These are phyloP conservation scores for Aspergillus diversus DNA, from an alignment of 495 filamentous ascomycete species.

Conservation along the genomic window DNA sequence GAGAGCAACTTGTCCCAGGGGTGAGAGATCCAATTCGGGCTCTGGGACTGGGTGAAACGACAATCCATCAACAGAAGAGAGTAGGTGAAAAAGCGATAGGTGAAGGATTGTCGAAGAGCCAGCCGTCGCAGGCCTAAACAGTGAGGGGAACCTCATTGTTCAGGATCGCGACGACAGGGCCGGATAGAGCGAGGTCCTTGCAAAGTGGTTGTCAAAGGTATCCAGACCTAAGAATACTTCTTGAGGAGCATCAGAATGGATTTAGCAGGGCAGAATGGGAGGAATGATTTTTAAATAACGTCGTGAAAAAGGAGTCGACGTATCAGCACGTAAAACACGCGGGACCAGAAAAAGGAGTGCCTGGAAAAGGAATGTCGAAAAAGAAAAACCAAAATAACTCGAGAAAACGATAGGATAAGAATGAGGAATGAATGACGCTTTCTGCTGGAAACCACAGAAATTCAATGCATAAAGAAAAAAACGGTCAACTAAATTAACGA, in stretches of 20 bases:
- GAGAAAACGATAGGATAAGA: conserved; percentile 25
- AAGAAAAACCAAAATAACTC: conserved; percentile 31
- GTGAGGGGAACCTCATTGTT: conserved; percentile 61
- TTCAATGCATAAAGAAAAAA: conserved; percentile 17
- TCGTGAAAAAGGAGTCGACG: conserved; percentile 19
- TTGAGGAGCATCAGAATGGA: conserved; percentile 13
- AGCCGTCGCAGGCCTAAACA: conserved; percentile 58
- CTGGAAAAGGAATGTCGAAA: conserved; percentile 36
- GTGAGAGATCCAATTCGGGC: conserved; percentile 78
- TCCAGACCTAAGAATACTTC: background rate
- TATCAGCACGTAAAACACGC: conserved; percentile 33
- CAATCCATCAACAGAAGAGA: conserved; percentile 60
- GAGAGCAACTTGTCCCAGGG: conserved; percentile 82
- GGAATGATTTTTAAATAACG: conserved; percentile 15
- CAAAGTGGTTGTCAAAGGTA: conserved; percentile 21
- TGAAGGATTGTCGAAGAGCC: conserved; percentile 47
- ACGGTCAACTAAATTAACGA: conserved; percentile 38
- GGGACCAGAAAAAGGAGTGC: conserved; percentile 34
- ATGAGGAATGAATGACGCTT: conserved; percentile 11
- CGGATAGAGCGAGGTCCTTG: conserved; percentile 14
- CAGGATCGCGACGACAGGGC: conserved; percentile 48
- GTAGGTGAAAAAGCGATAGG: conserved; percentile 43
- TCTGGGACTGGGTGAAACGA: conserved; percentile 71
- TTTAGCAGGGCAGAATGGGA: conserved; percentile 11
- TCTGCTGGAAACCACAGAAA: conserved; percentile 10